These are phyloP conservation scores for Monosporozyma siamensis DNA, from an alignment of 805 yeast genomes.

Conservation along the genomic window DNA sequence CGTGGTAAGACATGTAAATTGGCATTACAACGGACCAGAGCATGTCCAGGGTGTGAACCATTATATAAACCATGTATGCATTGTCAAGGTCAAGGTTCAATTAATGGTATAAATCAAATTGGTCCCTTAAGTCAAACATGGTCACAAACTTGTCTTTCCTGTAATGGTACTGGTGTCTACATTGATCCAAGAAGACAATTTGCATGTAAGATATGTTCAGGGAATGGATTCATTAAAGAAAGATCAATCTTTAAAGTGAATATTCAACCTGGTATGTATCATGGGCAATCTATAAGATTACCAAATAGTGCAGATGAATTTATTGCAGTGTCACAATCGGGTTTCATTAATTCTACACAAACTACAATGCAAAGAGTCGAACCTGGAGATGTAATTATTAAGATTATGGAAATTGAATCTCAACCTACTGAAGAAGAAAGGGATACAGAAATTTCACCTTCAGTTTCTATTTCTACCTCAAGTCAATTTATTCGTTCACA, in stretches of 20 bases:
- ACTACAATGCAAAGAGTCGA: conserved; percentile 24
- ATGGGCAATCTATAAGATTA: conserved; percentile 44
- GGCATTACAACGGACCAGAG: conserved; percentile 41
- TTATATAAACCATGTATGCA: conserved; percentile 27
- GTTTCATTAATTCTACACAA: background rate
- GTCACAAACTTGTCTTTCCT: conserved; percentile 37
- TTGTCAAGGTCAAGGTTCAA: conserved; percentile 38
- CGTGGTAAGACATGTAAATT: conserved; percentile 48
- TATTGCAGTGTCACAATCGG: conserved; percentile 1
- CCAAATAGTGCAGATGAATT: conserved; percentile 63
- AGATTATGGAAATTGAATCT: conserved; percentile 30
- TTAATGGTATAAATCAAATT: conserved; percentile 33
- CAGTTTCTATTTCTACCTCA: background rate
- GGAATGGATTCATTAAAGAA: conserved; percentile 38
- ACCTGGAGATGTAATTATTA: conserved; percentile 62
- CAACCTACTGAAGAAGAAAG: background rate
- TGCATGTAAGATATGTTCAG: conserved; percentile 36
- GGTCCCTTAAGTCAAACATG: conserved; percentile 39
- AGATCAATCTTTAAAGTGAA: conserved; percentile 43
- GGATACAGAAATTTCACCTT: background rate
- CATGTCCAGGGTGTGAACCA: conserved; percentile 49
- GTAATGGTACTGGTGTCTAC: conserved; percentile 35
- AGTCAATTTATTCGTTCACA: conserved; percentile 12
- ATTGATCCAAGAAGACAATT: conserved; percentile 22
- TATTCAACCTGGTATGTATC: conserved; percentile 47